These are phyloP conservation scores for Heracleum sosnowskyi DNA, from an alignment of 129 eudicot genomes.

Conservation along the genomic window DNA sequence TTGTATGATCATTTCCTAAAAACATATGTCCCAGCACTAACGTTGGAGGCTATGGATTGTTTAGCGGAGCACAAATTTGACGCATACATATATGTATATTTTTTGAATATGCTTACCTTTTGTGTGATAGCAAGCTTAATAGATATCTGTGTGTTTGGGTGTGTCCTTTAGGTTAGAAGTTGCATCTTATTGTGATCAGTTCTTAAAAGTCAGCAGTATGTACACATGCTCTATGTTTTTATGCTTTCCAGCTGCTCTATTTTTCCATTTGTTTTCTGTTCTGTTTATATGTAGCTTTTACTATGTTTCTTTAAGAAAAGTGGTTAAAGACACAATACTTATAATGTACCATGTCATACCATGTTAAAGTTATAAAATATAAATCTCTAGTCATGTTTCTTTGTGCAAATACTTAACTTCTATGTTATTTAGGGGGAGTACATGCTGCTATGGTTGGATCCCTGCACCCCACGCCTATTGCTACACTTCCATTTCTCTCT, in stretches of 20 bases:
- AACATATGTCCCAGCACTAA: too few relatives aligned
- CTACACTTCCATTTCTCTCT: conserved; percentile 88
- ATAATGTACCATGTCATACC: too few relatives aligned
- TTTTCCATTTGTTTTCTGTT: neutral
- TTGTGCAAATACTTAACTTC: neutral
- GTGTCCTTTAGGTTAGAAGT: too few relatives aligned
- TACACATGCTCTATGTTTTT: neutral
- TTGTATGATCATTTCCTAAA: neutral
- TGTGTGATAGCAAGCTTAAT: too few relatives aligned
- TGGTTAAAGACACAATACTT: neutral
- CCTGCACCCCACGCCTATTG: conserved; percentile 81
- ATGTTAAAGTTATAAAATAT: neutral
- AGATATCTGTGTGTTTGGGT: too few relatives aligned
- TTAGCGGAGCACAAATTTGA: too few relatives aligned
- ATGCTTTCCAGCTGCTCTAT: neutral
- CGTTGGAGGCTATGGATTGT: too few relatives aligned
- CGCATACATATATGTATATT: too few relatives aligned
- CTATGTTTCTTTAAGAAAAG: neutral
- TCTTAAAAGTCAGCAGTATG: neutral
- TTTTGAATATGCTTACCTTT: too few relatives aligned
- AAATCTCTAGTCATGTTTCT: neutral
- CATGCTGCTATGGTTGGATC: conserved; percentile 99
- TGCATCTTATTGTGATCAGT: neutral
- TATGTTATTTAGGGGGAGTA: conserved; percentile 65
- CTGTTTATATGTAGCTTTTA: neutral